Percentiles rank a stretch among this genome's conserved stretches.
These are phyloP conservation scores for Barnettozyma californica DNA, from an alignment of 805 yeast genomes.

Conservation along the genomic window DNA sequence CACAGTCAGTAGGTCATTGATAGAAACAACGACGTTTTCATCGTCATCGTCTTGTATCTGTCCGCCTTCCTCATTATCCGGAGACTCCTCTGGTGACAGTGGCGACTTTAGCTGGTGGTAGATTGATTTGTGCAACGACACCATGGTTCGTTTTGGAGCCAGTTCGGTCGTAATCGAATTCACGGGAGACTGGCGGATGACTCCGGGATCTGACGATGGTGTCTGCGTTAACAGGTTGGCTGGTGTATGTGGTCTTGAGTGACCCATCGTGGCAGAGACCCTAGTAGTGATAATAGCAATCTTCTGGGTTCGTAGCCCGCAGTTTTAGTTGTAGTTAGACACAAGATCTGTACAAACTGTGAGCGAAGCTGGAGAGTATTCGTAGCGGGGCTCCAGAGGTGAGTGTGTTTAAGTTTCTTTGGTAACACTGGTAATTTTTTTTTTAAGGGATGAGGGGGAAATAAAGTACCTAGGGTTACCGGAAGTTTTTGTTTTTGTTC, in stretches of 20 bases:
- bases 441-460: background rate
- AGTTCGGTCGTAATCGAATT: background rate
- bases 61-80: background rate
- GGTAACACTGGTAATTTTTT: background rate
- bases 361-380: background rate
- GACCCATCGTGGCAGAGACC: background rate
- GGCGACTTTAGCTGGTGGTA: constrained; percentile 11
- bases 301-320: too few relatives aligned
- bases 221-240: constrained; percentile 4
- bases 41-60: background rate
- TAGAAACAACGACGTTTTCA: constrained; percentile 1
- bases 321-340: background rate
- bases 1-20: background rate
- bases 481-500: background rate
- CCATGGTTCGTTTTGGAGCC: background rate
- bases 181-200: background rate
- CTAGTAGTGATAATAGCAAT: too few relatives aligned
- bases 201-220: background rate
- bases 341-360: background rate
- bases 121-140: constrained; percentile 1
- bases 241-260: constrained; percentile 6
- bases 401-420: background rate
- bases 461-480: background rate
- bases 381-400: background rate
- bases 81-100: constrained; percentile 4